phyloP scores from a whole-genome alignment of 2,329 filamentous ascomycete genomes.

The Penicillium sp. region DNA sequence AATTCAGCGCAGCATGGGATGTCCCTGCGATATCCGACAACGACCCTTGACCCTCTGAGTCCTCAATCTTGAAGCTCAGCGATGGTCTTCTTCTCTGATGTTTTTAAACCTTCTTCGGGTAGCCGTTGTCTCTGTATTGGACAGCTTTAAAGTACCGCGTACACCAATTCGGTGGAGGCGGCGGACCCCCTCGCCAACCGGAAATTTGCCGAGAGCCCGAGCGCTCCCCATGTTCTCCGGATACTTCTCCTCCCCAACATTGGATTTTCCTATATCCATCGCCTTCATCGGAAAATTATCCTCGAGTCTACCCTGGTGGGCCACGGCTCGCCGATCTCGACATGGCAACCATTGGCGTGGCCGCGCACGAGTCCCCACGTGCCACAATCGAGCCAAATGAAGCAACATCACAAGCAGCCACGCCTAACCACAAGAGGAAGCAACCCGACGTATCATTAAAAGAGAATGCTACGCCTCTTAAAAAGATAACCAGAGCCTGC shows the following conservation, averaged over 20 bases:
- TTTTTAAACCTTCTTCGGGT: not conserved
- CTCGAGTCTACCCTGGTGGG: not conserved
- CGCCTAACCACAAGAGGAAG: constrained; percentile 30
- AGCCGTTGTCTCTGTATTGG: not conserved
- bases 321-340: constrained; percentile 10
- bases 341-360: constrained; percentile 16
- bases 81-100: not conserved
- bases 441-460: constrained; percentile 22
- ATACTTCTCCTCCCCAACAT: constrained; percentile 17
- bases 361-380: constrained; percentile 12
- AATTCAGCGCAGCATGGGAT: no score
- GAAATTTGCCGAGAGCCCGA: constrained; percentile 6
- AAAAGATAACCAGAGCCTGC: constrained; percentile 40
- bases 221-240: constrained; percentile 9
- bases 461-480: constrained; percentile 23
- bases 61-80: no score
- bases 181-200: constrained; percentile 14
- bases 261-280: not conserved
- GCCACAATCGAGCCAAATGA: constrained; percentile 5
- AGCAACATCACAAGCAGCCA: not conserved
- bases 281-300: not conserved
- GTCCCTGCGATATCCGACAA: not conserved
- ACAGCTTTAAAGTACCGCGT: not conserved
- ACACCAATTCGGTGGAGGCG: constrained; percentile 13
- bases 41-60: not conserved